phyloP scores from a whole-genome alignment of 306 rosid species.

The Nissolia schottii region DNA sequence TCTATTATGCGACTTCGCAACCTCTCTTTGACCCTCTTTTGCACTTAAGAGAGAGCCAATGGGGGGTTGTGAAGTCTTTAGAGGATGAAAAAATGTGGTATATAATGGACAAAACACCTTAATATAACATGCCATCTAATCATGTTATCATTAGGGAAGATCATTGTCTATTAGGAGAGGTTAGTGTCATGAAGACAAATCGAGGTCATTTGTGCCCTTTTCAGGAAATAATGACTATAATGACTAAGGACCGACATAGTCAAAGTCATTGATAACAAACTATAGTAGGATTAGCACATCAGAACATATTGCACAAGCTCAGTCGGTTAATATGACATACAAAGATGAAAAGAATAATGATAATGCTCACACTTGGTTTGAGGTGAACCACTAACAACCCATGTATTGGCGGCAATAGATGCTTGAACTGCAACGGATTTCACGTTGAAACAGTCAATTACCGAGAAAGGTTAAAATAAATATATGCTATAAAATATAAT shows the following conservation, averaged over 20 bases:
- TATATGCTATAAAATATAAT: background rate
- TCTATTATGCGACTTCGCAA: too few relatives aligned
- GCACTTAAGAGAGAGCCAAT: too few relatives aligned
- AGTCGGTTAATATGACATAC: background rate
- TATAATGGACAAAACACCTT: too few relatives aligned
- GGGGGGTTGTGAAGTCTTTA: too few relatives aligned
- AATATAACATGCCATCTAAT: too few relatives aligned
- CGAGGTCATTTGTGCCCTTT: background rate
- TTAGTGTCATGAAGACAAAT: background rate
- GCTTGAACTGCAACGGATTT: conserved; percentile 71
- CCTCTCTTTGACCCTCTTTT: too few relatives aligned
- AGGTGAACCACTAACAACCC: conserved; percentile 95
- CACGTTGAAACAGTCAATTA: background rate
- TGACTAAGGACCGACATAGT: background rate
- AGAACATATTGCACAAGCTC: background rate
- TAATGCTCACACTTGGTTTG: conserved; percentile 73
- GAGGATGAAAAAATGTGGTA: background rate
- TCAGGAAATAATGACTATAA: background rate
- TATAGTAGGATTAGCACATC: background rate
- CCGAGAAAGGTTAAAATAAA: background rate
- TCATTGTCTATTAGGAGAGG: background rate
- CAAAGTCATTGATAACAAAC: background rate
- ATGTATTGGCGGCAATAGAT: conserved; percentile 87
- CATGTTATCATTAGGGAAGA: too few relatives aligned
- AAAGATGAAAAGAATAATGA: background rate